A percentile compares a stretch with the other conserved stretches of the same genome.
phyloP scores from a whole-genome alignment of 2,329 filamentous ascomycete genomes.

The Calonectria pauciramosa region DNA sequence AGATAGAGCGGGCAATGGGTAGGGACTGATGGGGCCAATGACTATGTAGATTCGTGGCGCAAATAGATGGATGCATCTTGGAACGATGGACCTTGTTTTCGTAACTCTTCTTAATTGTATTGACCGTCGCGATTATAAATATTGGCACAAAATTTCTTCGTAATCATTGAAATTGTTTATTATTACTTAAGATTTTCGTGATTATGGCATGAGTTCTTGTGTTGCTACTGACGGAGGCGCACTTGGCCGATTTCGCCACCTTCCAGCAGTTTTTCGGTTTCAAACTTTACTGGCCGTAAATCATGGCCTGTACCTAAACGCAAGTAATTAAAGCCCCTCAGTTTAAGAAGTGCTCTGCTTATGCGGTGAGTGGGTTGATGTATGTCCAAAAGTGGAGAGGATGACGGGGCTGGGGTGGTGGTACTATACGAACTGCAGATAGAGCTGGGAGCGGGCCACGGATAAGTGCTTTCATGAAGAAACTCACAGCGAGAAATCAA shows the following conservation, averaged over 20 bases:
- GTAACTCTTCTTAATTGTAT: background rate
- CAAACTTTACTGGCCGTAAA: background rate
- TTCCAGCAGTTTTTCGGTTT: background rate
- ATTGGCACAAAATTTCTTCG: background rate
- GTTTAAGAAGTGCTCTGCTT: background rate
- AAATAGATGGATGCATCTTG: background rate
- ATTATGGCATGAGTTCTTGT: background rate
- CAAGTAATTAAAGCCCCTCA: background rate
- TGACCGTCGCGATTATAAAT: too few species aligned
- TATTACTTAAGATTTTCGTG: background rate
- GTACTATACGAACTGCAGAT: background rate
- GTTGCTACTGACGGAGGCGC: background rate
- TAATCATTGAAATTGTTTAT: background rate
- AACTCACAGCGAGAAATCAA: background rate
- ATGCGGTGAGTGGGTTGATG: background rate
- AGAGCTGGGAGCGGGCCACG: background rate
- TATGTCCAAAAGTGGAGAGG: background rate
- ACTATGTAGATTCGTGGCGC: background rate
- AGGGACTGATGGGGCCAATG: constrained; percentile 23
- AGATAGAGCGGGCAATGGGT: constrained; percentile 44
- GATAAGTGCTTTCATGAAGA: constrained; percentile 1
- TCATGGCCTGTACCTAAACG: background rate
- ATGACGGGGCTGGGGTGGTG: background rate
- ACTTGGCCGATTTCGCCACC: background rate
- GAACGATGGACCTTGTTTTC: background rate